Percentiles rank a stretch among this genome's conserved stretches.
phyloP scores from a whole-genome alignment of 305 asterid species.

The Fraxinus ornus region DNA sequence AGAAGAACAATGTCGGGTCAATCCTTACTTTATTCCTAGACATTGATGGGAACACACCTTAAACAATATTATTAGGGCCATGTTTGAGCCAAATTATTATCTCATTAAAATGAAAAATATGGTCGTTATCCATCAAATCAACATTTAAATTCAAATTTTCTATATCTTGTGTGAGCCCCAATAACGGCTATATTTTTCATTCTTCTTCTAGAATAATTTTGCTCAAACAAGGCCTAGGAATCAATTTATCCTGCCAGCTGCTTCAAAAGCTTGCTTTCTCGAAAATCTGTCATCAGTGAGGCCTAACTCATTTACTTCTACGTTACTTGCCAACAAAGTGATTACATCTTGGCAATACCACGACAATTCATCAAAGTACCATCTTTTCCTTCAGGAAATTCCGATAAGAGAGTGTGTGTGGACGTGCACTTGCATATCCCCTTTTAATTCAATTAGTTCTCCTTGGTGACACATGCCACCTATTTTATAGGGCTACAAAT shows the following conservation, averaged over 20 bases:
- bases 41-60: conserved; percentile 25
- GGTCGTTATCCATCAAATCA: no score
- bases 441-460: no score
- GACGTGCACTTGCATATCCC: background rate
- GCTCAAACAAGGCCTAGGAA: no score
- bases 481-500: background rate
- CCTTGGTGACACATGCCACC: background rate
- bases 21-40: conserved; percentile 50
- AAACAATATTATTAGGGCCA: background rate
- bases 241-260: conserved; percentile 46
- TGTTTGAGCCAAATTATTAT: background rate
- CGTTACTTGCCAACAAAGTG: background rate
- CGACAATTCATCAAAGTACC: background rate
- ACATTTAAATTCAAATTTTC: no score
- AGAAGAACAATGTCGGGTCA: conserved; percentile 46
- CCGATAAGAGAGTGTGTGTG: background rate
- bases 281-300: no score
- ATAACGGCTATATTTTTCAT: background rate
- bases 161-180: no score
- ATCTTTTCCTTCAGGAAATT: background rate
- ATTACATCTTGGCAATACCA: background rate
- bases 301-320: no score
- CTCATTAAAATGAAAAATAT: background rate
- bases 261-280: conserved; percentile 51
- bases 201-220: no score